phyloP scores from a whole-genome alignment of 768 basidiomycete genomes.

The Suillus discolor region DNA sequence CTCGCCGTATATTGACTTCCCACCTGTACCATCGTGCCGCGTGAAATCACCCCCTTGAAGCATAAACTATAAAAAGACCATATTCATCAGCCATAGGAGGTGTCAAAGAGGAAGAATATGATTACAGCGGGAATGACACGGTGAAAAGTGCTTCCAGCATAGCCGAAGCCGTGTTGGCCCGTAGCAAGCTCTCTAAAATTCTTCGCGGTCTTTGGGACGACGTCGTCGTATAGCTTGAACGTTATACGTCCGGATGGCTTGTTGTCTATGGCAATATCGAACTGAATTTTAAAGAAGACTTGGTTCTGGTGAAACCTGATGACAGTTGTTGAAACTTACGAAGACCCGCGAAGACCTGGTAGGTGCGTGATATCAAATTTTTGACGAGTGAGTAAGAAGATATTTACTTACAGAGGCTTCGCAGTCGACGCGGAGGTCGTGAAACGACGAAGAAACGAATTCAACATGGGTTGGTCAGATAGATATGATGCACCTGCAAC shows the following conservation, averaged over 20 bases:
- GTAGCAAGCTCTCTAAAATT: constrained; percentile 85
- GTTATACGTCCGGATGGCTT: constrained; percentile 69
- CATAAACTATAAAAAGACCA: constrained; percentile 58
- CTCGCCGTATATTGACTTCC: constrained; percentile 81
- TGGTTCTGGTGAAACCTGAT: not conserved
- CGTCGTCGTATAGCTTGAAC: constrained; percentile 82
- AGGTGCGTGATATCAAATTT: not conserved
- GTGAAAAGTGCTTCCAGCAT: constrained; percentile 70
- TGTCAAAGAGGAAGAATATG: not conserved
- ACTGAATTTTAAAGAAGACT: constrained; percentile 39
- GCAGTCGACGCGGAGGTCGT: constrained; percentile 5
- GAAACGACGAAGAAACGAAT: constrained; percentile 6
- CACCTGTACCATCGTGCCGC: constrained; percentile 72
- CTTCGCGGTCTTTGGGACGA: constrained; percentile 76
- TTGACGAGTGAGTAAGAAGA: not conserved
- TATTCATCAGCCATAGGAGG: constrained; percentile 1
- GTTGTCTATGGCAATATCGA: constrained; percentile 63
- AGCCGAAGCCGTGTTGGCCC: constrained; percentile 70
- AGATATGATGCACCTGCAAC: constrained; percentile 5
- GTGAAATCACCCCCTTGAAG: constrained; percentile 90
- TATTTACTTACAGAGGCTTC: not conserved
- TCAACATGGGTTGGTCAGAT: constrained; percentile 3
- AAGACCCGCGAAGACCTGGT: constrained; percentile 34
- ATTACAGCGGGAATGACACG: constrained; percentile 65
- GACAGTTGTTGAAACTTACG: constrained; percentile 11